A percentile compares a stretch with the other conserved stretches of the same genome.
Evolutionary conservation across 306 rosid genomes (phyloP).

Genomic region (Begonia loranthoides): DNA sequence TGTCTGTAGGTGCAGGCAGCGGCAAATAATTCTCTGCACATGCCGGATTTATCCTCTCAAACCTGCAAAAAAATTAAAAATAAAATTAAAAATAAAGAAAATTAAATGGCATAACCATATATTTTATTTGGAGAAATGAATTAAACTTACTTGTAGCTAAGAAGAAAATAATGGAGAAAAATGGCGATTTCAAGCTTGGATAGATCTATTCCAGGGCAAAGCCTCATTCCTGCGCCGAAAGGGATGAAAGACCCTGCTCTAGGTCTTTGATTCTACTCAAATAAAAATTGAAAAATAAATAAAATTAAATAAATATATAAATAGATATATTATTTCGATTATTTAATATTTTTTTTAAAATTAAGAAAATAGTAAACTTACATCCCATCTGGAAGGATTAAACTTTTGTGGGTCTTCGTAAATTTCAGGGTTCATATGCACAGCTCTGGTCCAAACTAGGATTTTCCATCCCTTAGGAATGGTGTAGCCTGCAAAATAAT

Average conservation of each 20-base stretch:
- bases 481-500: constrained; percentile 26
- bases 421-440: constrained; percentile 56
- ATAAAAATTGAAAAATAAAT: background rate
- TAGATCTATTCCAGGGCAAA: constrained; percentile 48
- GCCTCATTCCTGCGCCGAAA: constrained; percentile 47
- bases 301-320: no score
- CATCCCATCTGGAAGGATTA: constrained; percentile 61
- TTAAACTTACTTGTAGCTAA: constrained; percentile 27
- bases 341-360: background rate
- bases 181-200: constrained; percentile 45
- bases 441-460: constrained; percentile 50
- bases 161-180: constrained; percentile 55
- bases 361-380: constrained; percentile 1
- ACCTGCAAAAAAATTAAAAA: constrained; percentile 13
- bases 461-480: constrained; percentile 71
- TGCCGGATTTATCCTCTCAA: constrained; percentile 37
- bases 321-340: background rate
- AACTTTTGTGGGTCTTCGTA: constrained; percentile 36
- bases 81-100: no score
- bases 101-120: background rate
- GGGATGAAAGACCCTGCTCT: constrained; percentile 55
- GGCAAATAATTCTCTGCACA: constrained; percentile 32
- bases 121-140: background rate
- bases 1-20: constrained; percentile 38
- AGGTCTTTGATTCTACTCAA: constrained; percentile 23